Conservation (phyloP, 2,329 filamentous ascomycete species). For the Pestalotiopsis sp. region DNA sequence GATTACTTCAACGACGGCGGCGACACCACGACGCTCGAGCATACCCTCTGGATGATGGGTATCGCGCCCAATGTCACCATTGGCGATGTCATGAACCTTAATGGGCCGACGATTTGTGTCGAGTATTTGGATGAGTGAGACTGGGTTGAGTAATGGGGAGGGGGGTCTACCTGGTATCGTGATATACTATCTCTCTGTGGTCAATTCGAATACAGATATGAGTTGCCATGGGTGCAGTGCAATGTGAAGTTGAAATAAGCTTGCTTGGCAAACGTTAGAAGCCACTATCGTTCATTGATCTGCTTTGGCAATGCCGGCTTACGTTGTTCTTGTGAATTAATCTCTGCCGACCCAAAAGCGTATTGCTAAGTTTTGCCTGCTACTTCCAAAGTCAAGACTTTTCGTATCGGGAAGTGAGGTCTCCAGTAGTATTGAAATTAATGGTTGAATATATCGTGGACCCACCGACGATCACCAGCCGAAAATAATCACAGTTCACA, state of each 20-base stretch:
- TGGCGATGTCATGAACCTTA: conserved; percentile 27
- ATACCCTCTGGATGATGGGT: conserved; percentile 27
- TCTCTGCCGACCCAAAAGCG: too few species aligned
- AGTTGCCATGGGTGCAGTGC: too few species aligned
- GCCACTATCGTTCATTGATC: too few species aligned
- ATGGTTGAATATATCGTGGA: neutral
- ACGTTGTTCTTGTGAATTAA: too few species aligned
- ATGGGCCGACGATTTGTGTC: conserved; percentile 24
- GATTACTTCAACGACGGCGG: conserved; percentile 24
- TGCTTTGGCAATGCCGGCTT: too few species aligned
- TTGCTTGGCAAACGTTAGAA: too few species aligned
- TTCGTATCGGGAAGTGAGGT: neutral
- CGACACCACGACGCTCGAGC: conserved; percentile 27
- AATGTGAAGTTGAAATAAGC: too few species aligned
- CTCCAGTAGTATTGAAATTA: neutral
- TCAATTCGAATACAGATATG: too few species aligned
- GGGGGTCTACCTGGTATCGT: too few species aligned
- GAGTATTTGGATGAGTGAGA: conserved; percentile 19
- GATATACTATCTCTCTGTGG: too few species aligned
- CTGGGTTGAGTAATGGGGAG: too few species aligned
- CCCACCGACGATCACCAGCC: neutral
- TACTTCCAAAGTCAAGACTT: neutral
- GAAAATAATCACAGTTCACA: neutral
- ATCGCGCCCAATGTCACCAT: conserved; percentile 29
- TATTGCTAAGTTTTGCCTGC: too few species aligned